A percentile compares a stretch with the other conserved stretches of the same genome.
phyloP scores from a whole-genome alignment of 1,284 basidiomycete species.

The Cryptococcus neoformans region DNA sequence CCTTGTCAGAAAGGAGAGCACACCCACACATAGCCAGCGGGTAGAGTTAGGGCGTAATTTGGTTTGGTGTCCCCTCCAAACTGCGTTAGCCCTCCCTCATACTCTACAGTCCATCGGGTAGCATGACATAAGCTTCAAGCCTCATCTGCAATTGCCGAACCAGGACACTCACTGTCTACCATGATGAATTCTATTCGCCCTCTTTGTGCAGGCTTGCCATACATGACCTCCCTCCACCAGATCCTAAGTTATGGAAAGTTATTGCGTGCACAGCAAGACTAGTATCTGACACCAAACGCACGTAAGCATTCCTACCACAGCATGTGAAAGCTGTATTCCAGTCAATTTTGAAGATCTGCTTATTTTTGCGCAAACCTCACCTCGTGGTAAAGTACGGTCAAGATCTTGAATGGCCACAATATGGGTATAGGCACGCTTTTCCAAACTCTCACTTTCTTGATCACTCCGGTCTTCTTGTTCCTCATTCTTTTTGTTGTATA shows the following conservation, averaged over 20 bases:
- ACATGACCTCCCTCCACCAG: constrained; percentile 3
- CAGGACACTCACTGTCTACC: constrained; percentile 15
- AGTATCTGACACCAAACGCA: constrained; percentile 2
- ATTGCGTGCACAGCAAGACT: neutral
- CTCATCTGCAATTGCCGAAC: too few species aligned
- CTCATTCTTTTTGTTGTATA: neutral
- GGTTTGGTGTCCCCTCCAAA: constrained; percentile 13
- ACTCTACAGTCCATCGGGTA: constrained; percentile 2
- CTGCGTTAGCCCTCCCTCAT: constrained; percentile 18
- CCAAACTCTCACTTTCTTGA: constrained; percentile 4
- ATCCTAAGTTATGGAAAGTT: neutral
- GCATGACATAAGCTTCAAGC: neutral
- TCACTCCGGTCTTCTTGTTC: neutral
- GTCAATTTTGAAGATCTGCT: constrained; percentile 2
- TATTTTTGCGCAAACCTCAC: constrained; percentile 10
- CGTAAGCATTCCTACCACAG: constrained; percentile 27
- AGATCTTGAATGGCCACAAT: constrained; percentile 29
- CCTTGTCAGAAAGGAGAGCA: neutral
- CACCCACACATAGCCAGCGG: constrained; percentile 35
- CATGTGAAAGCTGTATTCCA: constrained; percentile 26
- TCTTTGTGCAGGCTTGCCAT: constrained; percentile 6
- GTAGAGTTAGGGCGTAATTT: constrained; percentile 16
- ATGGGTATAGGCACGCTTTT: constrained; percentile 14
- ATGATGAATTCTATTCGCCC: constrained; percentile 14
- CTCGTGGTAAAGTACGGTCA: constrained; percentile 38